A percentile compares a stretch with the other conserved stretches of the same genome.
phyloP scores from a whole-genome alignment of 108 stramenopile genomes.

The Nitzschia inconspicua region DNA sequence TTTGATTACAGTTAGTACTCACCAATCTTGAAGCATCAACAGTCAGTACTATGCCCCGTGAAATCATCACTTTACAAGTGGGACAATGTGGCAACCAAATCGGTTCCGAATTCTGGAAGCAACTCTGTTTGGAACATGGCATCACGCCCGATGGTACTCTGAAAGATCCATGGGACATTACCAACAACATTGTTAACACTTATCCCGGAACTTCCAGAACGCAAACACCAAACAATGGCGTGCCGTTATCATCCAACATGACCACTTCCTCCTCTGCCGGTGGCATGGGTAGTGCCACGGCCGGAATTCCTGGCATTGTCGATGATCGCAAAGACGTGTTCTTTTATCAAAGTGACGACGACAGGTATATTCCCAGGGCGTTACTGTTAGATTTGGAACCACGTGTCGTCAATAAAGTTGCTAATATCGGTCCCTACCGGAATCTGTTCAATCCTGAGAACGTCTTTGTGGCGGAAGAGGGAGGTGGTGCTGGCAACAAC shows the following conservation, averaged over 20 bases:
- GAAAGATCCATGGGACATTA: conserved; percentile 33
- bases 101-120: conserved; percentile 99
- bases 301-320: conserved; percentile 4
- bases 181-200: not conserved
- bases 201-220: conserved; percentile 2
- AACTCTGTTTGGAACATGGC: conserved; percentile 97
- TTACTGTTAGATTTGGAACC: conserved; percentile 97
- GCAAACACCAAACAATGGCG: not conserved
- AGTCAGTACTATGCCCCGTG: conserved; percentile 84
- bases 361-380: conserved; percentile 92
- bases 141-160: conserved; percentile 94
- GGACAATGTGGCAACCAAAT: conserved; percentile 99
- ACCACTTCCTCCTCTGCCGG: not conserved
- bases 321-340: conserved; percentile 98
- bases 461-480: conserved; percentile 91
- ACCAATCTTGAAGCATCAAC: not conserved
- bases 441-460: conserved; percentile 97
- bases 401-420: conserved; percentile 93
- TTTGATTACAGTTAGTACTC: not conserved
- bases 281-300: too few relatives aligned
- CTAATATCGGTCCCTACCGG: conserved; percentile 59
- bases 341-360: conserved; percentile 97
- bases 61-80: conserved; percentile 98
- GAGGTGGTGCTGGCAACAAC: conserved; percentile 99
- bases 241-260: conserved; percentile 2